These are phyloP conservation scores for Drechslera avenae DNA, from an alignment of 2,329 filamentous ascomycete genomes.

Conservation along the genomic window DNA sequence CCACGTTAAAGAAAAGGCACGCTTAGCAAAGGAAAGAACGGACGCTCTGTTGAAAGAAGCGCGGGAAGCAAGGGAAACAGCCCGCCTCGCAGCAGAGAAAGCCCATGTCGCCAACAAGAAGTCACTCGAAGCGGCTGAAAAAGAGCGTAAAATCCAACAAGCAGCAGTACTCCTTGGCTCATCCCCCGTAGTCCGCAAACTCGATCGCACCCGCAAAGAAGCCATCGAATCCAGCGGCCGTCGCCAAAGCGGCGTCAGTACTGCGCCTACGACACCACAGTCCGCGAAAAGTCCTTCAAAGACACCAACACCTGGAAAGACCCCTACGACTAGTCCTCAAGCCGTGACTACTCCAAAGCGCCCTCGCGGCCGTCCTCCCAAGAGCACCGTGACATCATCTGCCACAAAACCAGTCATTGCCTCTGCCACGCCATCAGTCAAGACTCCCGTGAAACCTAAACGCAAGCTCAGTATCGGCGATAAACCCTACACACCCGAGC, in stretches of 20 bases:
- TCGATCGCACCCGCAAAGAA: conserved; percentile 1
- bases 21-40: neutral
- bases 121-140: neutral
- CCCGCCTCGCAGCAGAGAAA: neutral
- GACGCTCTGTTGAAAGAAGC: neutral
- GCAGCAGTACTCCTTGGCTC: neutral
- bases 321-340: neutral
- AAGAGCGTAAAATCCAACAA: neutral
- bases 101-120: neutral
- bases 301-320: neutral
- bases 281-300: conserved; percentile 1
- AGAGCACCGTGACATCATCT: no score
- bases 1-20: neutral
- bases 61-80: neutral
- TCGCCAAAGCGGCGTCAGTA: conserved; percentile 12
- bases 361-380: neutral
- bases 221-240: conserved; percentile 7
- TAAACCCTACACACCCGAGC: neutral
- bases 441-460: conserved; percentile 1
- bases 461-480: conserved; percentile 8
- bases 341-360: neutral
- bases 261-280: conserved; percentile 3
- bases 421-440: neutral
- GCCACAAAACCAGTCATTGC: neutral
- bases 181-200: conserved; percentile 4